Evolutionary conservation across 257 asterid species (phyloP), one percentile per base, ranked within the genome.

Genomic region (Jaltomata sinuosa): DNA sequence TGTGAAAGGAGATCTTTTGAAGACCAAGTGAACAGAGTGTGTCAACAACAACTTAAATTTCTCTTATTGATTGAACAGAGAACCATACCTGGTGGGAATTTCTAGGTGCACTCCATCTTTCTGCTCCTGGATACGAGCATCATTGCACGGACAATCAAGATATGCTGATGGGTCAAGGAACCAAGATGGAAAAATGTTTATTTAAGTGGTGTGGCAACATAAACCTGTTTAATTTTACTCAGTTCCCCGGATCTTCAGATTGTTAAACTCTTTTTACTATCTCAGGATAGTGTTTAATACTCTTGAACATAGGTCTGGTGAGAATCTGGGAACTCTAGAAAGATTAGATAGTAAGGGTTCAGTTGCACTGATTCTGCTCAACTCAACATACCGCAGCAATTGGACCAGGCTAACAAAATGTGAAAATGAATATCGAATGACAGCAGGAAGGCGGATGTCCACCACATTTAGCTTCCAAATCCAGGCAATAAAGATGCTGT

Each of bases 241-340:
- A 90, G 84, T 83, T 84, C 12, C 83, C 86, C n/a, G 88, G 88
- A n/a, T 88, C 83, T 18, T 84, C 57, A 53, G 86, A 85, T 78
- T 91, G 96, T 87, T 62, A 78, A 62, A 80, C 81, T 68, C 87
- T 92, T 50, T 87, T 92, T 47, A 92, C 10, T 93, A 3, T 93
- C 92, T 8, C 93, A 94, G 2, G 92, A 91, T 80, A 90, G 90
- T 61, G 90, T 87, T 32, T 89, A 85, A 16, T 91, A 87, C 85
- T 69, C 89, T 65, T 90, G 11, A 87, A 77, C 83, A 71, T 2
- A 87, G 83, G 57, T 88, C 88, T 71, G 84, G 89, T 77, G 87
- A 84, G 67, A 88, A 89, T 19, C 1, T 88, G 91, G 97, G 88
- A 92, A 84, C 89, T 89, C 32, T 45, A 93, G 93, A 65, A 65